Evolutionary conservation across 441 rosid genomes (phyloP).

Genomic region (Erodium chrysanthum): DNA sequence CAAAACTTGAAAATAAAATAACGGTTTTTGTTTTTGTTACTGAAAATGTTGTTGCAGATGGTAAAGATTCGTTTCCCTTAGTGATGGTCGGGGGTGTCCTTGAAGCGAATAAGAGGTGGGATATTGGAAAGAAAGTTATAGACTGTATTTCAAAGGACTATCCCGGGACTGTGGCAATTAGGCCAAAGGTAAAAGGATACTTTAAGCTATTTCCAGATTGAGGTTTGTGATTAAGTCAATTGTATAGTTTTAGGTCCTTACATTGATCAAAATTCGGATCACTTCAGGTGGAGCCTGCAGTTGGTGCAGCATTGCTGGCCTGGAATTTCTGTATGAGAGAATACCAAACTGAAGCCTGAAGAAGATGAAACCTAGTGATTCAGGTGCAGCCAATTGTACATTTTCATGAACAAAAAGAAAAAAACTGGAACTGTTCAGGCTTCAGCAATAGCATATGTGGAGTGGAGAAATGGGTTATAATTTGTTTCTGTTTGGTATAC

Average conservation of each 20-base stretch:
- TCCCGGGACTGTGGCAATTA: conserved; percentile 42
- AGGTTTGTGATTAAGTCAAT: too few relatives aligned
- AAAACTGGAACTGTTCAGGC: too few relatives aligned
- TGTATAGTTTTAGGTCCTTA: too few relatives aligned
- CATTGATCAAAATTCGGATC: too few relatives aligned
- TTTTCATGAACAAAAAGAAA: too few relatives aligned
- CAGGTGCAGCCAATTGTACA: too few relatives aligned
- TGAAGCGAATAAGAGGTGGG: conserved; percentile 55
- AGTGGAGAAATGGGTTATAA: too few relatives aligned
- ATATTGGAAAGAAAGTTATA: conserved; percentile 57
- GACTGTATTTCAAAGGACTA: conserved; percentile 40
- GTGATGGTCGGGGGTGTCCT: conserved; percentile 82
- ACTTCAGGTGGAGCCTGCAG: conserved; percentile 56
- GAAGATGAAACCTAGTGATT: conserved; percentile 13
- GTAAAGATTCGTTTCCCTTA: conserved; percentile 44
- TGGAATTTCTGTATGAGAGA: conserved; percentile 42
- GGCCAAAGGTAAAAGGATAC: conserved; percentile 41
- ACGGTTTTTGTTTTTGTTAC: background rate
- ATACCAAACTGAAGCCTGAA: conserved; percentile 18
- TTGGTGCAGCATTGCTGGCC: conserved; percentile 61
- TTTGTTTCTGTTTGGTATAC: too few relatives aligned
- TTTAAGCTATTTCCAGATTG: too few relatives aligned
- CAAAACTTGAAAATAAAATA: background rate
- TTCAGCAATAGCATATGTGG: too few relatives aligned
- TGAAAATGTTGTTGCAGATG: conserved; percentile 35